Evolutionary conservation across 2,329 filamentous ascomycete species (phyloP), one percentile per base, ranked within the genome.

Genomic region (Colletotrichum destructivum): DNA sequence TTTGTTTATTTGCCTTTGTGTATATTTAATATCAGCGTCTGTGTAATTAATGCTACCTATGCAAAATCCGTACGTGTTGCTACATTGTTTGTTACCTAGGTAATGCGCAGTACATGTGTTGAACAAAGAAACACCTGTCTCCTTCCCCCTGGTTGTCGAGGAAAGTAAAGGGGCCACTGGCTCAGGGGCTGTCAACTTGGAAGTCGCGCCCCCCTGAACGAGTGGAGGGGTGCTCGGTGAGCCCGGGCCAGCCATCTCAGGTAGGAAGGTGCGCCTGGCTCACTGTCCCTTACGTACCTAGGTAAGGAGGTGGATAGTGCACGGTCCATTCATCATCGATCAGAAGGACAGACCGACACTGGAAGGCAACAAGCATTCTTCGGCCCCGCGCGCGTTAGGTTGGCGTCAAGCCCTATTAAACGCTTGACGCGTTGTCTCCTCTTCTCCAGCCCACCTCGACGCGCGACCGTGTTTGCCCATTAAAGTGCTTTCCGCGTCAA

Each of bases 401-500:
- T 80, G 78, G 79, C 78, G 78, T 79, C 76, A 67, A 66, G 70
- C 70, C 67, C 66, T 65, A 66, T 57, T 62, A 57, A 62, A 72
- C 16, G 56, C 65, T 69, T 72, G 76, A 81, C 80, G 80, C 80
- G 80, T 81, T 77, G 76, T 51, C 65, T 52, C 64, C 69, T 62
- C 40, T 55, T n/a, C 31, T 42, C 40, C 63, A 66, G 73, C 74
- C 76, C 76, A 76, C 76, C 67, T 67, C 62, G 59, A 62, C 66
- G 68, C 69, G 73, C 62, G 71, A 62, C 73, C 75, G 76, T 79
- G 79, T 72, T 60, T 77, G 78, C 61, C 66, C 70, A 71, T 72
- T 81, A 78, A 81, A 82, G 80, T 82, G 78, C 75, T 77, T 77
- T 73, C 74, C 67, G 65, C 60, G 73, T 75, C 66, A 54, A 59